Base-by-base conservation (phyloP, 371 early-diverging fungal genomes). In the Mortierella sp. region DNA sequence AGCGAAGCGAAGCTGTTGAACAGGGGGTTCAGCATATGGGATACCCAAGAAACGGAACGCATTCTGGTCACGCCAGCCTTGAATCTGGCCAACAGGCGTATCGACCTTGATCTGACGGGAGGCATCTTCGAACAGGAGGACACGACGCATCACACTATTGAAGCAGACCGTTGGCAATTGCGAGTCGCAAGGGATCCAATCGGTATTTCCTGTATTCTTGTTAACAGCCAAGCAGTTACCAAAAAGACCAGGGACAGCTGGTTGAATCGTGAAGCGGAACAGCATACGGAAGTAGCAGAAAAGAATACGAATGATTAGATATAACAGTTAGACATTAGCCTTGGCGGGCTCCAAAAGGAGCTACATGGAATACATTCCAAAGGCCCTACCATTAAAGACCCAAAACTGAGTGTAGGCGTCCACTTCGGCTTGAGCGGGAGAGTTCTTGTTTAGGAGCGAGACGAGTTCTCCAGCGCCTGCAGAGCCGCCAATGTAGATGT, bases 161-260 rank as follows among this genome's bases (percentile, higher is more conserved):
- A 71, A 75, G 53, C 76, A 75, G 45, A 75, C 57, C 1, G 71
- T 70, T 18, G 71, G 76, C 45, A 75, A 60, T 23, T 63, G 25
- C 1, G 76, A 70, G 19, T 45, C 57, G 55, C 76, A 75, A 19
- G 76, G 71, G 44, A 75, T 75, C 76, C 67, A 70, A 23, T 75
- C 76, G 0, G 76, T 75, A 44, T 61, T 61, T 55, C 71, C 71
- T 0, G 68, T 67, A 48, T 71, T 59, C 62, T 75, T 75, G 55
- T 75, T 75, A 16, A 75, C 64, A 1, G 76, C 76, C 64, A 75
- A 23, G 30, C 76, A 75, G 64, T 71, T 75, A 7, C 30, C 19
- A 19, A 67, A 43, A 15, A 75, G 21, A 5, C 76, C 76, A 19
- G 71, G 76, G n/a, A 75, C 61, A 50, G n/a, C 50, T 50, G 14